A percentile compares a stretch with the other conserved stretches of the same genome.
Conservation (phyloP, 2,329 filamentous ascomycete genomes). For the Rutstroemia sp. region DNA sequence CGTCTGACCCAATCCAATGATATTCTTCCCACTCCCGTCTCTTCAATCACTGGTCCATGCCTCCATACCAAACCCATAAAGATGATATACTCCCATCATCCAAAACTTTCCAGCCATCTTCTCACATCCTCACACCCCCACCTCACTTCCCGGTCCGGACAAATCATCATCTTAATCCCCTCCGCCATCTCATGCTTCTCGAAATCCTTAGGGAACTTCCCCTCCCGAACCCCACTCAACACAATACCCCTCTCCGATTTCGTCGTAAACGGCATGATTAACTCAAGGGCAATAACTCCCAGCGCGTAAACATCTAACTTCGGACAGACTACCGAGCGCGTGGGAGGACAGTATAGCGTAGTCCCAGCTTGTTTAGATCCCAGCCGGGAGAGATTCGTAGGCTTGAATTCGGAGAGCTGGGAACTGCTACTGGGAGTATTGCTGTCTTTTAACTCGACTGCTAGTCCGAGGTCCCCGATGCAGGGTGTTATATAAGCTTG, state of each 20-base stretch:
- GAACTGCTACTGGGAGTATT: neutral
- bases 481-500: slow-evolving; percentile 45
- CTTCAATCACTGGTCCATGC: neutral
- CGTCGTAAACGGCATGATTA: slow-evolving; percentile 47
- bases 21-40: neutral
- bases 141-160: slow-evolving; percentile 11
- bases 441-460: slow-evolving; percentile 37
- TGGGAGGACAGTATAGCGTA: slow-evolving; percentile 47
- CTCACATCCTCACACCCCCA: slow-evolving; percentile 19
- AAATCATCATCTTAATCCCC: slow-evolving; percentile 22
- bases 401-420: neutral
- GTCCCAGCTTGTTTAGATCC: slow-evolving; percentile 45
- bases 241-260: slow-evolving; percentile 39
- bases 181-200: slow-evolving; percentile 17
- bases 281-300: slow-evolving; percentile 55
- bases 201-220: slow-evolving; percentile 17
- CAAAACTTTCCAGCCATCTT: slow-evolving; percentile 13
- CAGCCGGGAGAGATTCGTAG: slow-evolving; percentile 4
- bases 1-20: too few species aligned
- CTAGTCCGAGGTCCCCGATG: slow-evolving; percentile 63
- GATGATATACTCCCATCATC: too few species aligned
- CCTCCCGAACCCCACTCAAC: slow-evolving; percentile 31
- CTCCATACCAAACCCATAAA: neutral
- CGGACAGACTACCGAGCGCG: slow-evolving; percentile 32
- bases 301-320: slow-evolving; percentile 55